These are phyloP conservation scores for Opeltia flavorubescens DNA, from an alignment of 495 filamentous ascomycete genomes.

Conservation along the genomic window DNA sequence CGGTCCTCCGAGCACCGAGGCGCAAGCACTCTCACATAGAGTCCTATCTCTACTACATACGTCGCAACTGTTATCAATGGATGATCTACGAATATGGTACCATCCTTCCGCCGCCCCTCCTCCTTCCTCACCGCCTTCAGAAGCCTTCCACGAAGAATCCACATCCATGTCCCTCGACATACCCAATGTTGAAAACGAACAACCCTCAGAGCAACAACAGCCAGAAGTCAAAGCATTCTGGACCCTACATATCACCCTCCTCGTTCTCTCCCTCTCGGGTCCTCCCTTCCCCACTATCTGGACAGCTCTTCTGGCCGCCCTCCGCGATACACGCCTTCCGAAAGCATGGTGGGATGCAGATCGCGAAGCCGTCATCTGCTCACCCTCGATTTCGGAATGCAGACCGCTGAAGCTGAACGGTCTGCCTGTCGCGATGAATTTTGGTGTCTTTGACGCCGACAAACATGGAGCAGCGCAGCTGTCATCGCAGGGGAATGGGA, in stretches of 20 bases:
- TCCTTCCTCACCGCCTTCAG: not conserved
- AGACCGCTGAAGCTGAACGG: conserved; percentile 36
- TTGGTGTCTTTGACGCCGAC: conserved; percentile 57
- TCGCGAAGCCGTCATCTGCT: conserved; percentile 62
- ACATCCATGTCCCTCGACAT: conserved; percentile 2
- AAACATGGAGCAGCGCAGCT: conserved; percentile 31
- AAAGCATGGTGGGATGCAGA: conserved; percentile 77
- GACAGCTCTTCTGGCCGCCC: conserved; percentile 69
- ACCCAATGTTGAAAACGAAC: not conserved
- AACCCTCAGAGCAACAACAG: conserved; percentile 7
- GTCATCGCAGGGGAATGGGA: conserved; percentile 24
- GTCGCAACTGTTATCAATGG: conserved; percentile 42
- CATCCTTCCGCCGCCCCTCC: conserved; percentile 23
- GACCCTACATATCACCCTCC: conserved; percentile 82
- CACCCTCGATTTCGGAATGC: conserved; percentile 35
- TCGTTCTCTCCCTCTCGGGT: conserved; percentile 82
- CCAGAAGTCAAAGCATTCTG: conserved; percentile 70
- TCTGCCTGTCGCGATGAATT: conserved; percentile 57
- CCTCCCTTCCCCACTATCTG: conserved; percentile 85
- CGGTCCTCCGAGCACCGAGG: conserved; percentile 60
- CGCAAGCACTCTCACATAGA: conserved; percentile 70
- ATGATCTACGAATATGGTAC: conserved; percentile 58
- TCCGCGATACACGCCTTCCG: conserved; percentile 67
- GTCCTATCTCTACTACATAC: conserved; percentile 61
- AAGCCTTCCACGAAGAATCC: conserved; percentile 5